These are phyloP conservation scores for Fusarium concolor DNA, from an alignment of 2,329 filamentous ascomycete species.

Conservation along the genomic window DNA sequence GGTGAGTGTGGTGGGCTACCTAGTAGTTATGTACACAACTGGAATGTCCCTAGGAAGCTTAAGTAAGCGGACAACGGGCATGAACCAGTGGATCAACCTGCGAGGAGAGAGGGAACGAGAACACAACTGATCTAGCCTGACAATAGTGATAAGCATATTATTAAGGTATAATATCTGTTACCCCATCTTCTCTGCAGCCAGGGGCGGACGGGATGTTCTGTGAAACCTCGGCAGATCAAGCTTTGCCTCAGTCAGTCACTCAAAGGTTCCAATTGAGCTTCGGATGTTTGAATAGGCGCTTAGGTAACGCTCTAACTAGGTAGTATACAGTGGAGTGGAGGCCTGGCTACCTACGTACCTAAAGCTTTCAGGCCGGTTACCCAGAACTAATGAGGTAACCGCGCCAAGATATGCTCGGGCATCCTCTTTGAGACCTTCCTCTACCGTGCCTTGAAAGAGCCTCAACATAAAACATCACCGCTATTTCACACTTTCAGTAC, in stretches of 20 bases:
- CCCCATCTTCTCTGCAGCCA: constrained; percentile 7
- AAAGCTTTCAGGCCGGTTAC: background rate
- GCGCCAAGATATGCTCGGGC: background rate
- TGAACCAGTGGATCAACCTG: background rate
- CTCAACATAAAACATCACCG: constrained; percentile 3
- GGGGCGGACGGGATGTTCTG: background rate
- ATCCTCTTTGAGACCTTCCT: background rate
- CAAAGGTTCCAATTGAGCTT: background rate
- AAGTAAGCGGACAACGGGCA: no score
- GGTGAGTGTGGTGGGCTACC: background rate
- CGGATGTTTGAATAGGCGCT: background rate
- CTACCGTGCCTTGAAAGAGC: background rate
- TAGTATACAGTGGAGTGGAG: background rate
- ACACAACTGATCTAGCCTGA: background rate
- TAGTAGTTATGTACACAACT: background rate
- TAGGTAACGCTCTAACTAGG: background rate
- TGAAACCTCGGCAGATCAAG: constrained; percentile 14
- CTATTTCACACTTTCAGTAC: background rate
- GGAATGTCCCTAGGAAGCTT: background rate
- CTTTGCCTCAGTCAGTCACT: background rate
- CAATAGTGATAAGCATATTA: constrained; percentile 24
- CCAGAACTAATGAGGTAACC: background rate
- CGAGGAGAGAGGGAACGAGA: background rate
- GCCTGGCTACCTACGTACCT: background rate
- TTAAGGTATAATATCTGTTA: constrained; percentile 15